These are phyloP conservation scores for Achaetomium macrosporum DNA, from an alignment of 2,329 filamentous ascomycete genomes.

Conservation along the genomic window DNA sequence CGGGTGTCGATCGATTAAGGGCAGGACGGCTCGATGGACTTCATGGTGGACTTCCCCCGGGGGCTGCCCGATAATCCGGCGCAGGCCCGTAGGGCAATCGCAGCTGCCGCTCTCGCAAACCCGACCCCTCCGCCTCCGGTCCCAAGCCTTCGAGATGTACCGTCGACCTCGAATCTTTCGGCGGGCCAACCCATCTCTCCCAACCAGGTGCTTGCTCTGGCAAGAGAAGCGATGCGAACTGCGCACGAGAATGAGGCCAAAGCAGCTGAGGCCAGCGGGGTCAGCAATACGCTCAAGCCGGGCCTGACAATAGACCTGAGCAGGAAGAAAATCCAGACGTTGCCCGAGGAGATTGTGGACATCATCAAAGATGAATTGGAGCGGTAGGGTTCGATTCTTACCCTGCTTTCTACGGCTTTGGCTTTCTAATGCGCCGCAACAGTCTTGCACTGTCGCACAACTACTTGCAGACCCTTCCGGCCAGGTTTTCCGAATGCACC, in stretches of 20 bases:
- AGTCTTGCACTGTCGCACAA: slow-evolving; percentile 81
- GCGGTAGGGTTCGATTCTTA: slow-evolving; percentile 44
- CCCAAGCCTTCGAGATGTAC: slow-evolving; percentile 41
- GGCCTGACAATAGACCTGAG: slow-evolving; percentile 75
- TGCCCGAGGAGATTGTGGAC: slow-evolving; percentile 69
- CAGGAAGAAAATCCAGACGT: slow-evolving; percentile 63
- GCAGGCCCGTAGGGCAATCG: slow-evolving; percentile 30
- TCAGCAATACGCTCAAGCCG: slow-evolving; percentile 57
- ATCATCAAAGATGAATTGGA: slow-evolving; percentile 70
- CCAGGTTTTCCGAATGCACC: slow-evolving; percentile 67
- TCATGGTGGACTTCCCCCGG: slow-evolving; percentile 28
- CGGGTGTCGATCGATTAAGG: slow-evolving; percentile 18
- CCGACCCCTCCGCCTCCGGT: slow-evolving; percentile 24
- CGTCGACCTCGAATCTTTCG: slow-evolving; percentile 43
- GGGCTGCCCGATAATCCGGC: slow-evolving; percentile 35
- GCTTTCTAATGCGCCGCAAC: slow-evolving; percentile 13
- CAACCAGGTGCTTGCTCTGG: slow-evolving; percentile 59
- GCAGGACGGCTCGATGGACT: slow-evolving; percentile 9
- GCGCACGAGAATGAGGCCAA: slow-evolving; percentile 61
- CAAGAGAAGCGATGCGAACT: slow-evolving; percentile 60
- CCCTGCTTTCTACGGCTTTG: slow-evolving; percentile 18
- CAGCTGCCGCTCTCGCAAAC: slow-evolving; percentile 24
- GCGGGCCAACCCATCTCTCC: slow-evolving; percentile 50
- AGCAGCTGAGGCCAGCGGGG: slow-evolving; percentile 52
- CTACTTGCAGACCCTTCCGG: slow-evolving; percentile 62